A percentile compares a stretch with the other conserved stretches of the same genome.
Evolutionary conservation across 768 basidiomycete genomes (phyloP).

Genomic region (Leccinum rimulosum): DNA sequence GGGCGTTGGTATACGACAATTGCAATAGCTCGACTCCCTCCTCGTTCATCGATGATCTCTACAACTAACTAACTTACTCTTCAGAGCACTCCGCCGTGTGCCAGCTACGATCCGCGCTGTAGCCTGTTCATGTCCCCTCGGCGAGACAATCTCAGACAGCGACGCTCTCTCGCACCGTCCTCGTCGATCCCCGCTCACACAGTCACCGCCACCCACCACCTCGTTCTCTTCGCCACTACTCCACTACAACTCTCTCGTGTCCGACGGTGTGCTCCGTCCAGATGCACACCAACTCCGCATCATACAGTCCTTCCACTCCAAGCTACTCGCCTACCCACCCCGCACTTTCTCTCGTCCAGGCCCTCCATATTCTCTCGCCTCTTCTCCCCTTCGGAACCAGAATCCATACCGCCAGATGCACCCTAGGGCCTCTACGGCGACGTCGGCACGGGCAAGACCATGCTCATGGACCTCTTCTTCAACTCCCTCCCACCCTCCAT

Average conservation of each 20-base stretch:
- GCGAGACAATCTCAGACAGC: constrained; percentile 13
- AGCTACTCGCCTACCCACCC: constrained; percentile 71
- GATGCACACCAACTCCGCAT: constrained; percentile 87
- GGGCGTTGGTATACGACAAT: background rate
- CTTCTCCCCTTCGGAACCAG: constrained; percentile 25
- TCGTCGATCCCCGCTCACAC: background rate
- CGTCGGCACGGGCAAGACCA: constrained; percentile 96
- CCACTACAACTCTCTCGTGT: constrained; percentile 49
- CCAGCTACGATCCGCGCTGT: background rate
- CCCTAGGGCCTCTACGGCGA: constrained; percentile 92
- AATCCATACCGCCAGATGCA: constrained; percentile 45
- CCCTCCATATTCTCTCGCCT: constrained; percentile 32
- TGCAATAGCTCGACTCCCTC: background rate
- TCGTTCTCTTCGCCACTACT: constrained; percentile 26
- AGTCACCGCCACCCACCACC: background rate
- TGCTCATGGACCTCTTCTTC: constrained; percentile 99
- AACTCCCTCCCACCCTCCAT: constrained; percentile 69
- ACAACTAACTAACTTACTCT: background rate
- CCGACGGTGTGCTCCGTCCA: constrained; percentile 53
- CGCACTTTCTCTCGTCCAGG: constrained; percentile 45
- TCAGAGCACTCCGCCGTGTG: background rate
- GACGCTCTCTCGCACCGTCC: background rate
- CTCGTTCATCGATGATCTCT: background rate
- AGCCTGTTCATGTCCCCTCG: background rate
- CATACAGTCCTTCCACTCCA: constrained; percentile 71